Evolutionary conservation across 805 yeast species (phyloP).

Genomic region (Yarrowia sp.): DNA sequence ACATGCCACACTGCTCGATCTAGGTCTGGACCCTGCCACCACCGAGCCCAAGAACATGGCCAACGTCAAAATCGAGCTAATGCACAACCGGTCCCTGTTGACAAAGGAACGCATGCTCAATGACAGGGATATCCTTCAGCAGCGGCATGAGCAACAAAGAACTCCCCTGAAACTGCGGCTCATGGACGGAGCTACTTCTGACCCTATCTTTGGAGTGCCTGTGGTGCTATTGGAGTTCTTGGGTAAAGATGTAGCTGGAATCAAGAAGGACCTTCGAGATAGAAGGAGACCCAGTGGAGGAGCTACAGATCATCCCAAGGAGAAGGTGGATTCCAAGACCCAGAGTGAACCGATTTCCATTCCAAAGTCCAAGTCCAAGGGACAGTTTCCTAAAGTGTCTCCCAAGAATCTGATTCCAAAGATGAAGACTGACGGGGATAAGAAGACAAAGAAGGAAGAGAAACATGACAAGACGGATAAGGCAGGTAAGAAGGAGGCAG

Average conservation of each 20-base stretch:
- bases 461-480: background rate
- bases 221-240: conserved; percentile 19
- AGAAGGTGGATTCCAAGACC: background rate
- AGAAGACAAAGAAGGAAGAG: conserved; percentile 2
- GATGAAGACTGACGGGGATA: background rate
- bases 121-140: conserved; percentile 13
- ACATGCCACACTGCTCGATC: background rate
- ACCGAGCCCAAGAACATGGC: conserved; percentile 13
- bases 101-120: conserved; percentile 4
- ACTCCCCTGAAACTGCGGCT: conserved; percentile 13
- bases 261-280: conserved; percentile 18
- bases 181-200: conserved; percentile 13
- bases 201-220: conserved; percentile 22
- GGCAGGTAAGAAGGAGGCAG: background rate
- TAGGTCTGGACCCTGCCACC: conserved; percentile 6
- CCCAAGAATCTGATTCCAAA: conserved; percentile 6
- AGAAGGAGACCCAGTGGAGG: conserved; percentile 10
- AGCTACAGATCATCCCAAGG: background rate
- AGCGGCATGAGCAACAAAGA: conserved; percentile 22
- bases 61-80: conserved; percentile 24
- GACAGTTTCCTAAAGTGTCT: conserved; percentile 1
- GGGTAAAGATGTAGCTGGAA: conserved; percentile 13
- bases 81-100: conserved; percentile 22
- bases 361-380: no score
- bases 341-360: no score